Conservation (phyloP, 805 yeast species). For the Metschnikowia shivogae region DNA sequence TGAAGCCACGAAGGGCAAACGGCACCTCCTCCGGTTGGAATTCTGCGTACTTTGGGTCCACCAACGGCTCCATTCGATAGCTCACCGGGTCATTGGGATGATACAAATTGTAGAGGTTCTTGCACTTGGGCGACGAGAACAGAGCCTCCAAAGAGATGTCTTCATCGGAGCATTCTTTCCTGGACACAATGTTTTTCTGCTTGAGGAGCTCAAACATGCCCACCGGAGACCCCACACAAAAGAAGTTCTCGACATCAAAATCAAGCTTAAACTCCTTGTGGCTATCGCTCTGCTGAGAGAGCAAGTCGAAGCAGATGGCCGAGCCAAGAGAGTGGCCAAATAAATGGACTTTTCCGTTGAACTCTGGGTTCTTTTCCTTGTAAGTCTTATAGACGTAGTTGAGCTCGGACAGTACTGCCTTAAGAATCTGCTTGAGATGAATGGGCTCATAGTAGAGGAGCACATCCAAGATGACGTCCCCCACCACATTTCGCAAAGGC, state of each 20-base stretch:
- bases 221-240: slow-evolving; percentile 85
- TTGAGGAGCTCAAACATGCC: slow-evolving; percentile 80
- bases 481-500: slow-evolving; percentile 71
- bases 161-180: slow-evolving; percentile 20
- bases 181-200: slow-evolving; percentile 52
- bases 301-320: slow-evolving; percentile 73
- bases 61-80: slow-evolving; percentile 82
- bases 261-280: slow-evolving; percentile 40
- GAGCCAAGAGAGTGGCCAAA: slow-evolving; percentile 93
- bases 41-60: slow-evolving; percentile 45
- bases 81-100: slow-evolving; percentile 93
- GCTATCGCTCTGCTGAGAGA: slow-evolving; percentile 45
- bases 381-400: slow-evolving; percentile 60
- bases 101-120: slow-evolving; percentile 73
- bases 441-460: slow-evolving; percentile 69
- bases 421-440: slow-evolving; percentile 58
- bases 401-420: slow-evolving; percentile 57
- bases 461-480: slow-evolving; percentile 84
- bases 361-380: slow-evolving; percentile 59
- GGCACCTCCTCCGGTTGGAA: slow-evolving; percentile 57
- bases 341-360: slow-evolving; percentile 76
- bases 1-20: slow-evolving; percentile 49
- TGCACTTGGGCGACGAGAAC: slow-evolving; percentile 50
- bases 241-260: slow-evolving; percentile 71
- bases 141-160: slow-evolving; percentile 8